Evolutionary conservation across 441 rosid species (phyloP).

Genomic region (Flueggea neowawraea): DNA sequence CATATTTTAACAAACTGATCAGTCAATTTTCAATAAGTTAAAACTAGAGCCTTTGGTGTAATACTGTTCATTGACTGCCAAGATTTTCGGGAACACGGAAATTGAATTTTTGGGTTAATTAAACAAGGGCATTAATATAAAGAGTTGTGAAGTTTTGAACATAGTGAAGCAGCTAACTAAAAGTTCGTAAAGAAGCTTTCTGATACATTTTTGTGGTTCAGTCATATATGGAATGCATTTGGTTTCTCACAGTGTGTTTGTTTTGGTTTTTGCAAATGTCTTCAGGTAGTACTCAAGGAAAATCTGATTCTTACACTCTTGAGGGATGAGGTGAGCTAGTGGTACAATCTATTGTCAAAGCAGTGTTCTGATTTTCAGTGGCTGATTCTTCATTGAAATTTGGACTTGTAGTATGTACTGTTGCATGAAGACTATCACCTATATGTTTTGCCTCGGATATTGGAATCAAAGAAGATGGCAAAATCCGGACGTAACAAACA

Average conservation of each 20-base stretch:
- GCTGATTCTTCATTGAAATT: conserved; percentile 24
- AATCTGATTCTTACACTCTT: conserved; percentile 80
- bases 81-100: too few relatives aligned
- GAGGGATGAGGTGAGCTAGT: conserved; percentile 86
- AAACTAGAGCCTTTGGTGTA: too few relatives aligned
- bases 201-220: too few relatives aligned
- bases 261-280: conserved; percentile 18
- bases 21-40: too few relatives aligned
- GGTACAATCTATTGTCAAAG: conserved; percentile 15
- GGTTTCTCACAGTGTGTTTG: conserved; percentile 3
- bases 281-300: conserved; percentile 96
- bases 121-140: too few relatives aligned
- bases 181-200: too few relatives aligned
- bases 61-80: too few relatives aligned
- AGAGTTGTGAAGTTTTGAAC: too few relatives aligned
- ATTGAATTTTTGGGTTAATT: too few relatives aligned
- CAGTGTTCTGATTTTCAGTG: conserved; percentile 17
- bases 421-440: conserved; percentile 98
- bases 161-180: too few relatives aligned
- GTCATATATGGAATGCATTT: background rate
- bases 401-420: conserved; percentile 62
- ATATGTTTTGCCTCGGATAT: conserved; percentile 91
- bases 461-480: conserved; percentile 99
- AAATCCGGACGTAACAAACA: conserved; percentile 96
- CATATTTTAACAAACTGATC: too few relatives aligned